Evolutionary conservation across 495 filamentous ascomycete species (phyloP).

Genomic region (Hyaloscypha finlandica): DNA sequence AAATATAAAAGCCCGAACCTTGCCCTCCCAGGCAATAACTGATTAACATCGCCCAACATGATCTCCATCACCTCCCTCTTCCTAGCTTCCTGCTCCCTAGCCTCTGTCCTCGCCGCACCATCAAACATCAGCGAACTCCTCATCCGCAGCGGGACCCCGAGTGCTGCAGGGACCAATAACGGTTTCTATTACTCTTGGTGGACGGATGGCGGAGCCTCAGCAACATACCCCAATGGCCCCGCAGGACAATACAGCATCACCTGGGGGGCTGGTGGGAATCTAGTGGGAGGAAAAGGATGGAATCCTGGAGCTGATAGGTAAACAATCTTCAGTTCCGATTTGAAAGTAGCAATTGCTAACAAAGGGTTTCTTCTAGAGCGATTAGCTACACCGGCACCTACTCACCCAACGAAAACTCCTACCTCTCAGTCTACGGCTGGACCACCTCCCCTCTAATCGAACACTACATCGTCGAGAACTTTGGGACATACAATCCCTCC

Average conservation of each 20-base stretch:
- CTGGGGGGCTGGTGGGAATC: slow-evolving; percentile 63
- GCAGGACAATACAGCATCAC: slow-evolving; percentile 58
- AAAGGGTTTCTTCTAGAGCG: not conserved
- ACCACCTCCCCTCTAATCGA: slow-evolving; percentile 57
- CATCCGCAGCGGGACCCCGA: too few relatives aligned
- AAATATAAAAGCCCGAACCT: too few relatives aligned
- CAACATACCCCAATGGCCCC: slow-evolving; percentile 60
- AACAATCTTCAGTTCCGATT: slow-evolving; percentile 23
- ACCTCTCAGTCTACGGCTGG: slow-evolving; percentile 64
- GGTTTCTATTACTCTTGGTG: slow-evolving; percentile 69
- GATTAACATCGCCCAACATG: too few relatives aligned
- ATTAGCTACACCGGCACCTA: slow-evolving; percentile 51
- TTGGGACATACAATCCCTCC: slow-evolving; percentile 57
- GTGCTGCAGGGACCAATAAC: slow-evolving; percentile 19
- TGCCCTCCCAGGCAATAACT: too few relatives aligned
- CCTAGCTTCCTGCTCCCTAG: too few relatives aligned
- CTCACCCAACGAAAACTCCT: slow-evolving; percentile 48
- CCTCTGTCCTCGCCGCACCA: too few relatives aligned
- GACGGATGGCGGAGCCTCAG: slow-evolving; percentile 59
- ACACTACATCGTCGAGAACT: slow-evolving; percentile 62
- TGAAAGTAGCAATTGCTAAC: not conserved
- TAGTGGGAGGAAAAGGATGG: slow-evolving; percentile 58
- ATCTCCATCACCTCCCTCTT: too few relatives aligned
- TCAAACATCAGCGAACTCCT: too few relatives aligned
- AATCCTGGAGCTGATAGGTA: slow-evolving; percentile 33